These are phyloP conservation scores for Metschnikowia kunwiensis DNA, from an alignment of 805 yeast species.

Conservation along the genomic window DNA sequence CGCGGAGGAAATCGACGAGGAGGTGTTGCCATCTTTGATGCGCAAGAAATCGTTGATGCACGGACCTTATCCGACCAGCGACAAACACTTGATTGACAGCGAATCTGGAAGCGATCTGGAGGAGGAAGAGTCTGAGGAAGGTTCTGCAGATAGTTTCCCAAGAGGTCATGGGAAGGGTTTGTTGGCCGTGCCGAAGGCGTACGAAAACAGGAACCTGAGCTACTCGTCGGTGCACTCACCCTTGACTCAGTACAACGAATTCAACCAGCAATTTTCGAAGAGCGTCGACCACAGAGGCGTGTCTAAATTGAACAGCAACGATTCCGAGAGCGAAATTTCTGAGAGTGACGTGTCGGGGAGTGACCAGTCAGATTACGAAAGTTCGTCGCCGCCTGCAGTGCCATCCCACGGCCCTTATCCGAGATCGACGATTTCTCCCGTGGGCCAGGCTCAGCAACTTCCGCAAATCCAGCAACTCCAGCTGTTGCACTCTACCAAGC, in stretches of 20 bases:
- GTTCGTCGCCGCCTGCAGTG: conserved; percentile 10
- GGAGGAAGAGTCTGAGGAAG: conserved; percentile 23
- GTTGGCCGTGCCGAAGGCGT: conserved; percentile 26
- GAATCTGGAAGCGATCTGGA: conserved; percentile 30
- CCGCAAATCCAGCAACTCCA: conserved; percentile 17
- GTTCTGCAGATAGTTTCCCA: conserved; percentile 12
- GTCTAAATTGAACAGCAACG: conserved; percentile 6
- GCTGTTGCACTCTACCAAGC: conserved; percentile 14
- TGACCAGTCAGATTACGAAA: conserved; percentile 7
- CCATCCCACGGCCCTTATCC: conserved; percentile 11
- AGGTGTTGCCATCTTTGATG: conserved; percentile 31
- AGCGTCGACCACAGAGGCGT: conserved; percentile 18
- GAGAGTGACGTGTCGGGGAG: conserved; percentile 18
- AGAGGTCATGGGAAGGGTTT: conserved; percentile 5
- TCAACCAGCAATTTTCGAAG: conserved; percentile 37
- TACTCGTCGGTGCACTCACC: conserved; percentile 42
- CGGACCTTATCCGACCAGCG: conserved; percentile 37
- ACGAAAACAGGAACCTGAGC: conserved; percentile 29
- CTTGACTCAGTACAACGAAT: conserved; percentile 41
- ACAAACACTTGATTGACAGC: conserved; percentile 30
- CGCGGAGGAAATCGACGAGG: conserved; percentile 34
- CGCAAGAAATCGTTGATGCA: conserved; percentile 27
- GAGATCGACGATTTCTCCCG: conserved; percentile 1
- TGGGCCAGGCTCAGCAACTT: conserved; percentile 10
- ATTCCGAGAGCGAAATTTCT: conserved; percentile 12